Base-by-base conservation (phyloP, 768 basidiomycete species). In the Boletus bicolor region DNA sequence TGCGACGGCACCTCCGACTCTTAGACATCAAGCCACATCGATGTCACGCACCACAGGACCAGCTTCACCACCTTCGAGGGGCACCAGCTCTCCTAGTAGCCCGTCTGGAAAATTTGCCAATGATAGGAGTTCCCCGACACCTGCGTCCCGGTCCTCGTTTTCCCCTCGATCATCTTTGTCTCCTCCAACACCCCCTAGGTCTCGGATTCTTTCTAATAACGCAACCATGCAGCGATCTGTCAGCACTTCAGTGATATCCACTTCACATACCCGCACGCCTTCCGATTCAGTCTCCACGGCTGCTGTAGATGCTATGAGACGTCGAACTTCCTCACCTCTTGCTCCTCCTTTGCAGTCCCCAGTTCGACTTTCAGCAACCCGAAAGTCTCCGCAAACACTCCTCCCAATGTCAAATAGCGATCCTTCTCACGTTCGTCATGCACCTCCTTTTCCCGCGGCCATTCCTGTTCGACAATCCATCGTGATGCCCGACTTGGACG, bases 11-110 rank as follows among this genome's bases (percentile, higher is more conserved):
- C 91, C 91, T 19, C 91, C 91, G 4, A 81, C 82, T 49, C 76
- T 91, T 47, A 80, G 87, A 50, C 91, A 93, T 68, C 89, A 91
- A 68, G 89, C 90, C 6, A 92, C 89, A 9, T 89, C 90, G 47
- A 75, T 73, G 15, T 77, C 89, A 35, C 82, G 88, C 62, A 76
- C 80, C 8, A 73, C 78, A 44, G 73, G 76, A 17, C 67, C 76
- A 17, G 66, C 71, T 15, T 76, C 77, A 17, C 78, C 79, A 21
- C 70, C 77, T 53, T 64, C 70, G n/a, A 75, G 70, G 64, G 68
- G 71, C 44, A 61, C 72, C 36, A 64, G 68, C 50, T 75, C 76
- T 32, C 76, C 85, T 43, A 68, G 69, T 43, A 73, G 76, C 60
- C 79, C 69, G 8, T 64, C 77, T 17, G 69, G 79, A 24, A 72